Base-by-base conservation (phyloP, 2,329 filamentous ascomycete genomes). In the Aspergillus novofumigatus region DNA sequence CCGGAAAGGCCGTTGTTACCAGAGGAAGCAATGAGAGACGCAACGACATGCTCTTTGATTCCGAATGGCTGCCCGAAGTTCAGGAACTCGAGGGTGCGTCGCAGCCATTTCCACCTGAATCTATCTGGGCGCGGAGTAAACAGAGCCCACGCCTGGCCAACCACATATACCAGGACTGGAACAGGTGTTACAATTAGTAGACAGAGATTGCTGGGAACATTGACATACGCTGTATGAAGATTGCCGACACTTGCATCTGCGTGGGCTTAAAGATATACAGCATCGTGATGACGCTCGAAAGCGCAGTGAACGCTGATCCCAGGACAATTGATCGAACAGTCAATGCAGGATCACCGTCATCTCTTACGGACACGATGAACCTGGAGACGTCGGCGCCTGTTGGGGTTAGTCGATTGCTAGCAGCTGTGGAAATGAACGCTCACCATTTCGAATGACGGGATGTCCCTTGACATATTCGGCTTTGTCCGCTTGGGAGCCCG, bases 201-300 rank as follows among this genome's bases (percentile, higher is more conserved):
- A 1, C n/a, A 14, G 17, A 50, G 11, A 1, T 17, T 3, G 2
- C 23, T 52, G 14, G 1, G 6, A 8, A 21, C n/a, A 38, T 11
- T 6, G 7, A 48, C 62, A 9, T 56, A 66, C 64, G 50, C 41
- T 66, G 64, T 11, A 66, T 29, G 38, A 66, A 66, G 11, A 58
- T 57, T 0, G 62, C 47, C 6, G 63, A 66, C 2, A 66, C 61
- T 42, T 58, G 53, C 45, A 59, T 58, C 50, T 60, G 55, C 23
- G 51, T 51, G 1, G 64, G 64, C 52, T 66, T 66, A 55, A 66
- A 65, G 9, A 47, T 54, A 29, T 65, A 66, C 9, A 65, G 58
- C 63, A 66, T 66, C 2, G 64, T 66, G 21, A 66, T 66, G 3
- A 65, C 64, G 38, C 63, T 65, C 10, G 62, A 65, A 49, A 66